Conservation (phyloP, 257 asterid genomes). For the Gentiana macrophylla region DNA sequence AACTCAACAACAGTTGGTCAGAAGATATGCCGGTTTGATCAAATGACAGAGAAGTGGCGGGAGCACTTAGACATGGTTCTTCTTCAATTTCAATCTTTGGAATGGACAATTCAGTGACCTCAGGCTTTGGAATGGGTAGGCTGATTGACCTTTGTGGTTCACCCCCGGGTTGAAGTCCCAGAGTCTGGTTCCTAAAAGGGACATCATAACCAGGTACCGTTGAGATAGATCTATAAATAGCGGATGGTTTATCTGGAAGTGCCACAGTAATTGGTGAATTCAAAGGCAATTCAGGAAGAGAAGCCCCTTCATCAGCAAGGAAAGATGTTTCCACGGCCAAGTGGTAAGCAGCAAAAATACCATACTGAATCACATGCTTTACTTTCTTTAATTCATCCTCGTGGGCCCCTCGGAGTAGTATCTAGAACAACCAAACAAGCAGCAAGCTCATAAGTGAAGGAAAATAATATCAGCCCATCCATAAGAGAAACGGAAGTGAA, state of each 20-base stretch:
- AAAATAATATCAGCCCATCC: no score
- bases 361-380: slow-evolving; percentile 88
- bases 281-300: slow-evolving; percentile 69
- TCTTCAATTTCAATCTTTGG: slow-evolving; percentile 25
- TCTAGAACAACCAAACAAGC: slow-evolving; percentile 39
- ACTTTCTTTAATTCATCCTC: slow-evolving; percentile 91
- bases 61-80: slow-evolving; percentile 15
- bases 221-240: slow-evolving; percentile 66
- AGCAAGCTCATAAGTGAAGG: slow-evolving; percentile 3
- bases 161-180: slow-evolving; percentile 34
- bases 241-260: slow-evolving; percentile 46
- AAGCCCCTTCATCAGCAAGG: slow-evolving; percentile 98
- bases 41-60: slow-evolving; percentile 23
- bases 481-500: no score
- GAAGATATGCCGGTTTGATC: slow-evolving; percentile 30
- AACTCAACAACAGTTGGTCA: slow-evolving; percentile 13
- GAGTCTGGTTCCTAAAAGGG: slow-evolving; percentile 32
- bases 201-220: slow-evolving; percentile 49
- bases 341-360: slow-evolving; percentile 95
- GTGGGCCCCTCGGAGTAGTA: slow-evolving; percentile 85
- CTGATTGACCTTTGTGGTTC: slow-evolving; percentile 49
- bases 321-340: slow-evolving; percentile 93
- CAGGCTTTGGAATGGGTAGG: slow-evolving; percentile 38
- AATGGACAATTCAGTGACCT: slow-evolving; percentile 21
- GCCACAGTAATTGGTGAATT: slow-evolving; percentile 65